Percentiles rank a stretch among this genome's conserved stretches.
phyloP scores from a whole-genome alignment of 2,329 filamentous ascomycete genomes.

The Talaromyces sp. region DNA sequence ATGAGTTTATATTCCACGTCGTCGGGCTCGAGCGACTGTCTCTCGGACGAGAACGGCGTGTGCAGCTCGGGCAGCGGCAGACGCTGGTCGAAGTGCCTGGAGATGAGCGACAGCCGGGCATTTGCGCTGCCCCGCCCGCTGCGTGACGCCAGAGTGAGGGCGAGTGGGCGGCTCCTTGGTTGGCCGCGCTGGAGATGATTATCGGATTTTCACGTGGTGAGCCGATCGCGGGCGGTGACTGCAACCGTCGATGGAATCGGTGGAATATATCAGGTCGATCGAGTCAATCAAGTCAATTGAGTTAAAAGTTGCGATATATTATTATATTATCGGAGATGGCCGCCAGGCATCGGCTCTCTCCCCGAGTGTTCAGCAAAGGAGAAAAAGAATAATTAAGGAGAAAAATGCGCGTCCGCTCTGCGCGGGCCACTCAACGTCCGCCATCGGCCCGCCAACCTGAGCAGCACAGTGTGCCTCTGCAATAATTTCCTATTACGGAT shows the following conservation, averaged over 20 bases:
- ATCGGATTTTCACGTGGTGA: neutral
- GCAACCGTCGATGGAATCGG: neutral
- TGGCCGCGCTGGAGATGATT: slow-evolving; percentile 7
- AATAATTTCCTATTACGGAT: neutral
- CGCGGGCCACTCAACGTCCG: neutral
- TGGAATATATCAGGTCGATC: too few species aligned
- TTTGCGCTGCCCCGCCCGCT: slow-evolving; percentile 17
- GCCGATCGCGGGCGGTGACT: neutral
- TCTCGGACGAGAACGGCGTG: slow-evolving; percentile 59
- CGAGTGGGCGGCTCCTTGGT: slow-evolving; percentile 2
- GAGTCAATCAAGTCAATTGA: neutral
- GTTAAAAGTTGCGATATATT: neutral
- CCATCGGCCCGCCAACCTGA: neutral
- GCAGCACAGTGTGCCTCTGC: neutral
- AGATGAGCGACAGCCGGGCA: slow-evolving; percentile 54
- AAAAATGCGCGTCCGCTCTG: neutral
- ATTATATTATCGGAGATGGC: neutral
- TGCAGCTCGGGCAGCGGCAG: slow-evolving; percentile 53
- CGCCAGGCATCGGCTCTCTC: neutral
- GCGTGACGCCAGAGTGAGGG: slow-evolving; percentile 12
- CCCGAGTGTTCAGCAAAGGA: neutral
- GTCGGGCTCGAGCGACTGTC: slow-evolving; percentile 47
- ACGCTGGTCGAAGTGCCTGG: slow-evolving; percentile 54
- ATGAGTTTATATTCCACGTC: slow-evolving; percentile 48
- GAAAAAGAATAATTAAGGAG: neutral